phyloP scores from a whole-genome alignment of 1,139 yeast genomes.

The Pichia inconspicua region DNA sequence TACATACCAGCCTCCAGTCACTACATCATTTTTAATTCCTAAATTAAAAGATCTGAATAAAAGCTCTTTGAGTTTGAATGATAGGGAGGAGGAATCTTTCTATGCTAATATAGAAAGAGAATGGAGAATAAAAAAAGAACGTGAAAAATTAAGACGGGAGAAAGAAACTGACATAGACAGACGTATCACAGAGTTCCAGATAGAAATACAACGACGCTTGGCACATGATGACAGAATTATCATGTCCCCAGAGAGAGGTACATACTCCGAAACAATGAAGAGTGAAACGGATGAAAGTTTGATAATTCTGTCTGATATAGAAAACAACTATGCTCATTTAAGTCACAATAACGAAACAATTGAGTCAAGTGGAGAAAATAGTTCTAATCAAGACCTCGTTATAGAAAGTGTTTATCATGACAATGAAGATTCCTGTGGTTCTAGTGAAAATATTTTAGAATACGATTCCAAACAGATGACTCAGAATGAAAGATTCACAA shows the following conservation, averaged over 20 bases:
- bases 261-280: neutral
- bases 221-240: neutral
- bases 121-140: slow-evolving; percentile 17
- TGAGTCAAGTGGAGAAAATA: no score
- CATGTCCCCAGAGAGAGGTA: neutral
- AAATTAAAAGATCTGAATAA: slow-evolving; percentile 8
- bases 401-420: no score
- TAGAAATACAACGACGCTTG: neutral
- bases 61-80: slow-evolving; percentile 17
- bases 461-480: no score
- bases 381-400: no score
- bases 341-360: neutral
- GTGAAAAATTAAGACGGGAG: slow-evolving; percentile 12
- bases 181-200: neutral
- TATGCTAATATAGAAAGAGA: slow-evolving; percentile 23
- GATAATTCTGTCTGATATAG: neutral
- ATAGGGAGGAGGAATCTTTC: slow-evolving; percentile 22
- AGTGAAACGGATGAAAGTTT: neutral
- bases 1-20: neutral
- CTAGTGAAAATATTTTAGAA: no score
- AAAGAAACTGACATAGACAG: slow-evolving; percentile 7
- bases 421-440: no score
- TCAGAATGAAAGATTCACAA: no score
- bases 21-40: slow-evolving; percentile 1
- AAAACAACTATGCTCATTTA: slow-evolving; percentile 5